Base-by-base conservation (phyloP, 2,329 filamentous ascomycete species). In the Aspergillus ibericus region DNA sequence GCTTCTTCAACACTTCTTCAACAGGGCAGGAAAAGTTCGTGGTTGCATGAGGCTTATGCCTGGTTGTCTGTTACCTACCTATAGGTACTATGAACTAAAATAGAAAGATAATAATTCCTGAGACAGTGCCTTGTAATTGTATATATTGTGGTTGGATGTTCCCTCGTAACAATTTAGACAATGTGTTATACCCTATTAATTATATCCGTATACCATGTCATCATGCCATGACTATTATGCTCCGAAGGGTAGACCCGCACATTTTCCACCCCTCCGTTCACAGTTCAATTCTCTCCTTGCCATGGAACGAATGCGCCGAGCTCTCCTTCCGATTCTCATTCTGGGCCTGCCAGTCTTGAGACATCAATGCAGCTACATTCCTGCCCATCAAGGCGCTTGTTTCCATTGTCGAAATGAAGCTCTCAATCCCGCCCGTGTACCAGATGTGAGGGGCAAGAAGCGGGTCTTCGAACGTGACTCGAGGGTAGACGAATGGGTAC, bases 331-430 rank as follows among this genome's bases (percentile, higher is more conserved):
- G 36, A 5, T 35, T 40, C 27, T 54, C 56, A 18, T 42, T 50
- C 38, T 66, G 29, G 22, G 66, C 82, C 55, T 82, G 74, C 59
- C 83, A 79, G 5, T 76, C 83, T 77, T 81, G 83, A 70, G 72
- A 69, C 50, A 85, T 85, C 62, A 85, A 82, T 56, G 81, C 79
- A 15, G 80, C 80, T 55, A 84, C 79, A 60, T 88, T 87, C 70
- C 75, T 81, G 5, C 95, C 95, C 86, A 95, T 95, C 65, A 98
- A 76, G 1, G 91, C 90, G 72, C 88, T 96, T 6, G 95, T 97
- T 80, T 99, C 95, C 95, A 99, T 98, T 0, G 92, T 96, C 9
- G 90, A 95, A 66, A 98, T 96, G 72, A 99, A 97, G 66, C 89
- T 89, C 77, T 98, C 93, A 44, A 98, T 96, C 0, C 83, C 83